Evolutionary conservation across 257 asterid species (phyloP).

Genomic region (Nicotiana sylvestris): DNA sequence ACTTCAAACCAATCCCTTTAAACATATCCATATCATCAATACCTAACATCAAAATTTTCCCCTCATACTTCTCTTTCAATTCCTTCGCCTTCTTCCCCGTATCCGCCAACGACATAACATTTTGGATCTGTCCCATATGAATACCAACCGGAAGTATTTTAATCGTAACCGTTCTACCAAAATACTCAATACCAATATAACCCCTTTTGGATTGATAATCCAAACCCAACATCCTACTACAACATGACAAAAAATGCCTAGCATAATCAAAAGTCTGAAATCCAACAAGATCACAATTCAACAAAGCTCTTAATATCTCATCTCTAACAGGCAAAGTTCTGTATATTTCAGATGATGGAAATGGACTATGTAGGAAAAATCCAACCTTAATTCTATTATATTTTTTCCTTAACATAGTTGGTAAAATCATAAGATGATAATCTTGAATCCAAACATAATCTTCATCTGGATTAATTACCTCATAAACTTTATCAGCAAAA

Average conservation of each 20-base stretch:
- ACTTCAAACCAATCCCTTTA: slow-evolving; percentile 72
- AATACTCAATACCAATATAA: slow-evolving; percentile 75
- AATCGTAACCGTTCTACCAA: slow-evolving; percentile 77
- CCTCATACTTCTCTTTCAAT: slow-evolving; percentile 41
- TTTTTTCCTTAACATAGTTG: slow-evolving; percentile 76
- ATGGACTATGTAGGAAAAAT: slow-evolving; percentile 71
- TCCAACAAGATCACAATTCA: slow-evolving; percentile 83
- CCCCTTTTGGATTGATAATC: slow-evolving; percentile 86
- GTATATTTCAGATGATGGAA: slow-evolving; percentile 80
- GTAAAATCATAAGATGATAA: slow-evolving; percentile 78
- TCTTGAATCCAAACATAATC: slow-evolving; percentile 90
- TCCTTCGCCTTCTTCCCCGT: slow-evolving; percentile 49
- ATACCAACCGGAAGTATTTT: slow-evolving; percentile 78
- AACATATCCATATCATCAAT: slow-evolving; percentile 91
- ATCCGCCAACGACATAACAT: slow-evolving; percentile 35
- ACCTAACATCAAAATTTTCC: slow-evolving; percentile 61
- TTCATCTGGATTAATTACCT: slow-evolving; percentile 67
- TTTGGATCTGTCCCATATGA: slow-evolving; percentile 61
- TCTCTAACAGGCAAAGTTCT: slow-evolving; percentile 84
- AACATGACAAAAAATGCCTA: slow-evolving; percentile 83
- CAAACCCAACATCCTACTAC: slow-evolving; percentile 91
- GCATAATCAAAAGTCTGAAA: slow-evolving; percentile 95
- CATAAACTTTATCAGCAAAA: slow-evolving; percentile 82
- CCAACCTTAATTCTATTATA: slow-evolving; percentile 61
- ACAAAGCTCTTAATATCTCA: slow-evolving; percentile 68